Percentiles rank a stretch among this genome's conserved stretches.
Evolutionary conservation across 1,284 basidiomycete species (phyloP).

Genomic region (Leucoagaricus sp.): DNA sequence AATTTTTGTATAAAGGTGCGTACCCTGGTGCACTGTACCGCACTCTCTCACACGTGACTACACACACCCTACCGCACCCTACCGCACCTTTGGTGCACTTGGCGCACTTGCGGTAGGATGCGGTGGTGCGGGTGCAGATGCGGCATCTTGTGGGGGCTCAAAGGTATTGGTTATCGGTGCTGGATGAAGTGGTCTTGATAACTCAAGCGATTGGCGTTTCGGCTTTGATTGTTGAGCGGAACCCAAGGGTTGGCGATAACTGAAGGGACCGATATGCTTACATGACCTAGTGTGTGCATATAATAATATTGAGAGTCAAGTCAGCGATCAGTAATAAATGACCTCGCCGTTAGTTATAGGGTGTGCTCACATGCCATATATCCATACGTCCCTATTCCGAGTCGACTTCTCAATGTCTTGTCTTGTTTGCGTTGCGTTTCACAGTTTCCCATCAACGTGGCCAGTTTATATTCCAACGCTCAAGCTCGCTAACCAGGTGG

Average conservation of each 20-base stretch:
- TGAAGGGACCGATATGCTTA: conserved; percentile 60
- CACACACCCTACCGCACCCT: no score
- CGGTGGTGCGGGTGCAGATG: no score
- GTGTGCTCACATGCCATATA: conserved; percentile 59
- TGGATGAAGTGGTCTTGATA: conserved; percentile 64
- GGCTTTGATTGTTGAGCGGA: conserved; percentile 55
- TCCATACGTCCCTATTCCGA: conserved; percentile 40
- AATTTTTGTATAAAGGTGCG: no score
- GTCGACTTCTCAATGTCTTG: not conserved
- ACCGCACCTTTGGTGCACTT: no score
- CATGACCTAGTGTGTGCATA: conserved; percentile 51
- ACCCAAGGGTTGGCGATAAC: conserved; percentile 54
- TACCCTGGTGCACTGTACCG: no score
- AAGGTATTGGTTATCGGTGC: conserved; percentile 62
- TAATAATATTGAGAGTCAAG: not conserved
- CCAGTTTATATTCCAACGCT: conserved; percentile 59
- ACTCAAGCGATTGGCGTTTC: conserved; percentile 56
- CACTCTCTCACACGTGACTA: no score
- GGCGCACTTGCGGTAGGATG: no score
- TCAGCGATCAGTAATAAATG: not conserved
- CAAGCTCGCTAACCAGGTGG: conserved; percentile 72
- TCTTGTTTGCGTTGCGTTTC: not conserved
- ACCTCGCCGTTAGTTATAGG: conserved; percentile 30
- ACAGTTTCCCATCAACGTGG: conserved; percentile 60
- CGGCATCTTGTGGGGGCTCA: no score